These are phyloP conservation scores for Cladosporium sp. DNA, from an alignment of 2,329 filamentous ascomycete genomes.

Conservation along the genomic window DNA sequence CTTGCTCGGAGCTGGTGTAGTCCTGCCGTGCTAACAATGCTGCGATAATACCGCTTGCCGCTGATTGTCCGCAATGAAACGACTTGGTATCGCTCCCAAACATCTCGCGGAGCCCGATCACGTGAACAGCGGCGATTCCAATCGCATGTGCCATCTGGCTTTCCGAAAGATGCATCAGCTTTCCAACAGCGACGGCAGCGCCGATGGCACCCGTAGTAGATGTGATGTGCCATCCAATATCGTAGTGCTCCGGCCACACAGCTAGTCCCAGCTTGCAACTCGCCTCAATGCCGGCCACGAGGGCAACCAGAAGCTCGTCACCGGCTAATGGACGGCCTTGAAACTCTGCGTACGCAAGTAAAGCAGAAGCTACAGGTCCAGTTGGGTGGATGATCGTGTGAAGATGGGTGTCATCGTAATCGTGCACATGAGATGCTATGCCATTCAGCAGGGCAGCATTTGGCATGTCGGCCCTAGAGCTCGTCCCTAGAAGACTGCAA, in stretches of 20 bases:
- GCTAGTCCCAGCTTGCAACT: conserved; percentile 51
- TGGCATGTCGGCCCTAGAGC: conserved; percentile 40
- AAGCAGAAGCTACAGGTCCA: conserved; percentile 47
- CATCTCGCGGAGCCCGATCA: conserved; percentile 51
- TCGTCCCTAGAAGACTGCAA: conserved; percentile 34
- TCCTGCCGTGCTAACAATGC: conserved; percentile 45
- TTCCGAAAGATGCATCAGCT: conserved; percentile 40
- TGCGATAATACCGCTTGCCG: conserved; percentile 49
- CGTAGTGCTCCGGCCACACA: conserved; percentile 53
- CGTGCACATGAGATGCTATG: conserved; percentile 52
- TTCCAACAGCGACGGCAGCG: conserved; percentile 49
- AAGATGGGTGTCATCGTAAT: conserved; percentile 56
- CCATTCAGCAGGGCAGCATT: conserved; percentile 52
- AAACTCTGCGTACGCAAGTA: conserved; percentile 47
- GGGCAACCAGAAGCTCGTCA: conserved; percentile 47
- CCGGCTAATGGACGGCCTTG: conserved; percentile 37
- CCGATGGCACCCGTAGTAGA: conserved; percentile 50
- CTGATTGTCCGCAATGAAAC: conserved; percentile 51
- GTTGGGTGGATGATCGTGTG: conserved; percentile 55
- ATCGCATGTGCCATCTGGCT: conserved; percentile 47
- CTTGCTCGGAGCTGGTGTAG: conserved; percentile 45
- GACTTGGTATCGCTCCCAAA: conserved; percentile 55
- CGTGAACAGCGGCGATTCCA: conserved; percentile 51
- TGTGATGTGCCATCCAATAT: conserved; percentile 55
- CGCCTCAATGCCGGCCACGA: conserved; percentile 50